Conservation (phyloP, 495 filamentous ascomycete species). For the Annulohypoxylon maeteangense region DNA sequence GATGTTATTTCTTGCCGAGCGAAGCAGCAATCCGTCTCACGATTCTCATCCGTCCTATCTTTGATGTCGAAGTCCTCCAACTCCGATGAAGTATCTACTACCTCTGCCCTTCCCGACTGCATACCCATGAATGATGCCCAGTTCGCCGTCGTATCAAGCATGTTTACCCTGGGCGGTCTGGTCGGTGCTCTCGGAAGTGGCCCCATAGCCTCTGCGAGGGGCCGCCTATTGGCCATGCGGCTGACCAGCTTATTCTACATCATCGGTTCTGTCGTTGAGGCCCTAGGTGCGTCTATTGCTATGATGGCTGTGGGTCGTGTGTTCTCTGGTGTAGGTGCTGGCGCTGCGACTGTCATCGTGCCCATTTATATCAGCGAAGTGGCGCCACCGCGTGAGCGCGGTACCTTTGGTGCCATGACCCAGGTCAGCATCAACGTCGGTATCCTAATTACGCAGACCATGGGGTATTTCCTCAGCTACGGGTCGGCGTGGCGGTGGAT, state of each 20-base stretch:
- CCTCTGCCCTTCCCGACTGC: conserved; percentile 71
- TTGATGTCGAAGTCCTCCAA: conserved; percentile 40
- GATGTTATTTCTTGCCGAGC: conserved; percentile 84
- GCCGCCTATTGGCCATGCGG: conserved; percentile 77
- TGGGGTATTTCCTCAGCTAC: conserved; percentile 87
- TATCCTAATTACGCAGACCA: conserved; percentile 81
- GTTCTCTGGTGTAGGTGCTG: conserved; percentile 83
- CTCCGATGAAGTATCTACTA: conserved; percentile 29
- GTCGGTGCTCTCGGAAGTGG: conserved; percentile 82
- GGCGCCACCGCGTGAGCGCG: conserved; percentile 78
- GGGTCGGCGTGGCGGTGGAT: conserved; percentile 85
- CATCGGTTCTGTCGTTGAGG: conserved; percentile 78
- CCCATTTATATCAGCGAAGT: conserved; percentile 96
- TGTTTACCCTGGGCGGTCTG: conserved; percentile 92
- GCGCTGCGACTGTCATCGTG: conserved; percentile 89
- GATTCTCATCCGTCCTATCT: conserved; percentile 44
- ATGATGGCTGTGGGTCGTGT: conserved; percentile 78
- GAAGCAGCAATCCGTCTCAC: conserved; percentile 63
- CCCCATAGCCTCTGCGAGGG: conserved; percentile 74
- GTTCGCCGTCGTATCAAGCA: conserved; percentile 84
- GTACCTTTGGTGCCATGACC: conserved; percentile 90
- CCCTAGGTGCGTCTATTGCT: conserved; percentile 72
- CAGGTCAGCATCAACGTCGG: conserved; percentile 96
- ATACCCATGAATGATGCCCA: conserved; percentile 81
- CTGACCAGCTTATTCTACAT: conserved; percentile 79